Percentiles rank a stretch among this genome's conserved stretches.
phyloP scores from a whole-genome alignment of 2,329 filamentous ascomycete genomes.

The Pseudogymnoascus sp. region DNA sequence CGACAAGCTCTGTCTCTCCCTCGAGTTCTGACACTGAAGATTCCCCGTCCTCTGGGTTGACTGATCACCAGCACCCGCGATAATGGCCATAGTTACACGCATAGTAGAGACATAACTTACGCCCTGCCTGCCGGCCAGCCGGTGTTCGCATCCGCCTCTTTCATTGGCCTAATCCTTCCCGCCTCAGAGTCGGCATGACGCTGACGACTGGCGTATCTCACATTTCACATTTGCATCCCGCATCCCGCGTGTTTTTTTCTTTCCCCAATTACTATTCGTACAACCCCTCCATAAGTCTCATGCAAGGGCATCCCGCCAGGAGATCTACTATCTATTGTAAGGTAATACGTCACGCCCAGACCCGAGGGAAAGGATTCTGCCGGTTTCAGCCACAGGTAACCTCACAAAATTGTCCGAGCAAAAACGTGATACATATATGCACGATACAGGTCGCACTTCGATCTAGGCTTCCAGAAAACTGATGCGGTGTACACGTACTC shows the following conservation, averaged over 20 bases:
- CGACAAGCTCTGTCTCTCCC: not conserved
- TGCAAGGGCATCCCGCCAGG: constrained; percentile 3
- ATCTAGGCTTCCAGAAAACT: constrained; percentile 9
- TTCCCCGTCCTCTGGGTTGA: not conserved
- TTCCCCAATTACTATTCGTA: constrained; percentile 1
- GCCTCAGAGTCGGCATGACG: not conserved
- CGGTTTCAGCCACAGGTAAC: not conserved
- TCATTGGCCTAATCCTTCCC: not conserved
- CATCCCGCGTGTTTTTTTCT: too few species aligned
- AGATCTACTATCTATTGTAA: not conserved
- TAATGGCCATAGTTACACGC: not conserved
- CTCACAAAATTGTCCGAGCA: not conserved
- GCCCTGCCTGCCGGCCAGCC: not conserved
- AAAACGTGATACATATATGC: constrained; percentile 3
- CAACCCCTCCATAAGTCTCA: not conserved
- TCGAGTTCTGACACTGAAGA: not conserved
- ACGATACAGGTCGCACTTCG: not conserved
- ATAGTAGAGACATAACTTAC: not conserved
- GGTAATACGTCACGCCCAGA: not conserved
- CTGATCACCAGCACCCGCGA: not conserved
- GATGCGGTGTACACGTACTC: not conserved
- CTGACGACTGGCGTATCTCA: not conserved
- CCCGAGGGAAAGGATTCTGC: not conserved
- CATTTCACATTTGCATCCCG: not conserved
- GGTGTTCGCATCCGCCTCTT: not conserved